Base-by-base conservation (phyloP, 2,329 filamentous ascomycete genomes). In the Colletotrichum salicis region DNA sequence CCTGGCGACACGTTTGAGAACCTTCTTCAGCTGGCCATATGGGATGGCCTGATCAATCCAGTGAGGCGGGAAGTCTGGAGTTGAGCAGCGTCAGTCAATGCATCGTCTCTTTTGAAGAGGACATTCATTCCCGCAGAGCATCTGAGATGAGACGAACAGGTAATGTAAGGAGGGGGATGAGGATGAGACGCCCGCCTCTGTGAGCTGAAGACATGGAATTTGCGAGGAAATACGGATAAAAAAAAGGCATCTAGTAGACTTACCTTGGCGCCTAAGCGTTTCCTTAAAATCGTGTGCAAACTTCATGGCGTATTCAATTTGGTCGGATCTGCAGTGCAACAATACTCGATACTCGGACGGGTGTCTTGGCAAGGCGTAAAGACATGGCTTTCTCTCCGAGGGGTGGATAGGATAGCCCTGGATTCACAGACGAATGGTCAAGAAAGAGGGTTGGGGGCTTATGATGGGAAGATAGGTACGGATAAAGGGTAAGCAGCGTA, bases 21-120 rank as follows among this genome's bases (percentile, higher is more conserved):
- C 94, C 84, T 97, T 97, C 82, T 97, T 97, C 68, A 97, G 88
- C 80, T 94, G 90, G 56, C 92, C 89, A 80, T 97, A 97, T 3
- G 93, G 94, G 73, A 97, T 93, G 60, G 94, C 94, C 33, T 90
- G 91, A 56, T 92, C 87, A 60, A 95, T 84, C 89, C 89, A 91
- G 78, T 92, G 90, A 61, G 88, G 83, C 8, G 94, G 94, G 79
- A 94, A 97, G 74, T 89, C 92, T 86, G 63, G 22, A 13, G 37
- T 24, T 15, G 13, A 57, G 12, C 19, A 22, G 35, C 24, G 27
- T 51, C 56, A 60, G 60, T 54, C n/a, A 19, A 55, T 29, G 19
- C 7, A 29, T 51, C 27, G 24, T 22, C 24, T 24, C 8, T n/a
- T 48, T 22, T 10, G 1, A 48, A 4, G 8, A 22, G 4, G 8